Percentiles rank a stretch among this genome's conserved stretches.
These are phyloP conservation scores for Daldinia loculata DNA, from an alignment of 495 filamentous ascomycete species.

Conservation along the genomic window DNA sequence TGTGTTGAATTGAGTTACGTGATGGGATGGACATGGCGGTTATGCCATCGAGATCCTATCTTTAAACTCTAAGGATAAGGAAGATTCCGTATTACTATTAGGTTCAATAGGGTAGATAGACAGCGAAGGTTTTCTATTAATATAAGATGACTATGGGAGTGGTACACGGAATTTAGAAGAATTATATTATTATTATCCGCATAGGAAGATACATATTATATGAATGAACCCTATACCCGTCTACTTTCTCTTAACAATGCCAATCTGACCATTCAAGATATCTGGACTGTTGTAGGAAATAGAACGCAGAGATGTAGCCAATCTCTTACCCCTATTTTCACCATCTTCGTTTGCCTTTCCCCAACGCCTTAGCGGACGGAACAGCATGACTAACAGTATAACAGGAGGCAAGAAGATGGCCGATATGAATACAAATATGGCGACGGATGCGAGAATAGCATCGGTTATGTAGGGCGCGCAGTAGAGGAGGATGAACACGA, in stretches of 20 bases:
- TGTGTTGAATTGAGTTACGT: slow-evolving; percentile 54
- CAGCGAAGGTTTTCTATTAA: not conserved
- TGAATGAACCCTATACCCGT: not conserved
- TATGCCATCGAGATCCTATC: not conserved
- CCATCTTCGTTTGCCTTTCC: not conserved
- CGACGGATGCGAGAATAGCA: not conserved
- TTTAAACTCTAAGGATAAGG: not conserved
- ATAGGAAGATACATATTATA: not conserved
- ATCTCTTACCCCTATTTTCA: not conserved
- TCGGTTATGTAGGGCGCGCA: not conserved
- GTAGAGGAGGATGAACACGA: not conserved
- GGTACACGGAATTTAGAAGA: not conserved
- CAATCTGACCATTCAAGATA: not conserved
- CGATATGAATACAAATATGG: not conserved
- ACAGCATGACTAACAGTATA: not conserved
- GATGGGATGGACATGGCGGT: too few species aligned
- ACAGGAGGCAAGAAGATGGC: not conserved
- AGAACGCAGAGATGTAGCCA: not conserved
- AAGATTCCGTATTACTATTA: not conserved
- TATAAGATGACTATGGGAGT: not conserved
- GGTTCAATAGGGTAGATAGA: not conserved
- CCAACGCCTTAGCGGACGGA: not conserved
- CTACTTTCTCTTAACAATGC: not conserved
- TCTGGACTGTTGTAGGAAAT: not conserved
- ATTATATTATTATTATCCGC: not conserved